Conservation (phyloP, 2,329 filamentous ascomycete species). For the Neurospora sp. region DNA sequence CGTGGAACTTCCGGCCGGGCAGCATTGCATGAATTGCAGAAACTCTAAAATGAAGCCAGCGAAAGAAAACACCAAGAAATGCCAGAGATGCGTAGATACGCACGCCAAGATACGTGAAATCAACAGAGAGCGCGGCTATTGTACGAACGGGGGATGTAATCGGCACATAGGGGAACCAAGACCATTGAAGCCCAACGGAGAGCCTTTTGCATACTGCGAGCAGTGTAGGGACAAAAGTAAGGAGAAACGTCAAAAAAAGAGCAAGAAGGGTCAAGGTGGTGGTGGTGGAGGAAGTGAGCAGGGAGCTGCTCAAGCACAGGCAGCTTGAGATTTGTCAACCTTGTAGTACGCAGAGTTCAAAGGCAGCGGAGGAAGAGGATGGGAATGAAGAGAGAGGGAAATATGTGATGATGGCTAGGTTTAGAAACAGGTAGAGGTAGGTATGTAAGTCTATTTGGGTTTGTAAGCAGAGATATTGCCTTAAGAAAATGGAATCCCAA, state of each 20-base stretch:
- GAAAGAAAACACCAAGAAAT: neutral
- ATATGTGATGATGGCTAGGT: neutral
- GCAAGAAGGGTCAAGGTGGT: neutral
- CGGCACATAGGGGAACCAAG: neutral
- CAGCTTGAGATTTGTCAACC: neutral
- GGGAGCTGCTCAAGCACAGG: neutral
- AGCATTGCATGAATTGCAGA: neutral
- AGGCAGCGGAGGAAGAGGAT: neutral
- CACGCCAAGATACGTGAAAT: neutral
- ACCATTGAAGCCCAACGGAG: neutral
- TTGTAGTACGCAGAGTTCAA: neutral
- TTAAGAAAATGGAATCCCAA: neutral
- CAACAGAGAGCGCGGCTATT: neutral
- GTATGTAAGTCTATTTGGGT: neutral
- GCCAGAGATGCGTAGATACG: neutral
- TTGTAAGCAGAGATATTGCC: neutral
- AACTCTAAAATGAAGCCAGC: neutral
- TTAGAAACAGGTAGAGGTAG: neutral
- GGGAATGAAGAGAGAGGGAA: neutral
- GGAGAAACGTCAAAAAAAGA: neutral
- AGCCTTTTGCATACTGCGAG: neutral
- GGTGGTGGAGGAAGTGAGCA: neutral
- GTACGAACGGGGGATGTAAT: neutral
- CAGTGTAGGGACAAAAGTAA: neutral
- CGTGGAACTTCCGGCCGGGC: neutral